Conservation (phyloP, 1,284 basidiomycete species). For the Moniliophthora roreri region DNA sequence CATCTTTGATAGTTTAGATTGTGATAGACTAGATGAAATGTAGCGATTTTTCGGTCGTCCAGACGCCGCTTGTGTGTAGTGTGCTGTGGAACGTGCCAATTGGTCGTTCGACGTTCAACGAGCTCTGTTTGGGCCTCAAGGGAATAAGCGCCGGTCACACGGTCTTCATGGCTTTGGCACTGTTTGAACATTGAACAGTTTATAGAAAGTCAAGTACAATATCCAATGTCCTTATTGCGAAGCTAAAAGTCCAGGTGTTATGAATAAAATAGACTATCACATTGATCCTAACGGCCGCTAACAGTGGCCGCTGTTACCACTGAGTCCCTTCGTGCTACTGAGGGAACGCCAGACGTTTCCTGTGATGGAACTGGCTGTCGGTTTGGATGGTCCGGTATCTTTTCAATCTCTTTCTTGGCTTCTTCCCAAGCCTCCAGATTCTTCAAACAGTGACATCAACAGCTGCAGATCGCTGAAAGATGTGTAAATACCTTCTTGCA, state of each 20-base stretch:
- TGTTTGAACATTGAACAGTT: too few species aligned
- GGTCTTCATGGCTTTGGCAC: too few species aligned
- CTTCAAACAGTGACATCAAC: constrained; percentile 38
- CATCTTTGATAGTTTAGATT: too few species aligned
- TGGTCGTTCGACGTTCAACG: too few species aligned
- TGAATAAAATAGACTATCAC: too few species aligned
- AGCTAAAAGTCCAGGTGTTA: not conserved
- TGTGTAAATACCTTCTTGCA: constrained; percentile 75
- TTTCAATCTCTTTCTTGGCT: constrained; percentile 87
- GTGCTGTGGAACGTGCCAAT: too few species aligned
- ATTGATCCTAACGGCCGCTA: constrained; percentile 38
- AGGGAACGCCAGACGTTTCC: constrained; percentile 23
- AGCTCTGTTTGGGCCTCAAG: too few species aligned
- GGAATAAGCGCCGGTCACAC: too few species aligned
- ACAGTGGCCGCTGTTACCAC: constrained; percentile 41
- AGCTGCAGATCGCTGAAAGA: constrained; percentile 9
- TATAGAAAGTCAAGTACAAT: not conserved
- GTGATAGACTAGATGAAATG: too few species aligned
- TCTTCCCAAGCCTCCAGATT: constrained; percentile 97
- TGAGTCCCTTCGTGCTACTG: constrained; percentile 54
- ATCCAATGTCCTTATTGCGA: not conserved
- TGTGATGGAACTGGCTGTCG: constrained; percentile 44
- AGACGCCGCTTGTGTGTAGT: too few species aligned
- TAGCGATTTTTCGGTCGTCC: too few species aligned
- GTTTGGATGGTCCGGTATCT: constrained; percentile 89